Evolutionary conservation across 1,284 basidiomycete species (phyloP).

Genomic region (Cryptococcus sp.): DNA sequence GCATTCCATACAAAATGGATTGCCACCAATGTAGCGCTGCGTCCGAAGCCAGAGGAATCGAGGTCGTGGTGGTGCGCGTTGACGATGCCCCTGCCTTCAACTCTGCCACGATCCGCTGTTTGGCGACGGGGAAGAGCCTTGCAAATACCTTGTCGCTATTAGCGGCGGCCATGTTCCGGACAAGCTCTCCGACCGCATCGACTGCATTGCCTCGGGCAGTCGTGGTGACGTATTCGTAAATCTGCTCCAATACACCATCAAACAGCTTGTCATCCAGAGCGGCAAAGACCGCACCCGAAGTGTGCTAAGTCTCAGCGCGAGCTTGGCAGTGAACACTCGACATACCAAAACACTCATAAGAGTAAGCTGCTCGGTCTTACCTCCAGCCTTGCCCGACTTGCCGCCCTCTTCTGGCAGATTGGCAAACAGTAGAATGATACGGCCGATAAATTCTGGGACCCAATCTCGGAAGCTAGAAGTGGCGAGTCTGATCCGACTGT

Average conservation of each 20-base stretch:
- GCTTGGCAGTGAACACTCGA: neutral
- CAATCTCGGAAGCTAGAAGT: constrained; percentile 59
- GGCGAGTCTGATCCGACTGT: constrained; percentile 34
- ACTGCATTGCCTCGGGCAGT: constrained; percentile 84
- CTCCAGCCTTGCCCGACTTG: constrained; percentile 43
- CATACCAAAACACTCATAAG: constrained; percentile 33
- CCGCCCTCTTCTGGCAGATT: constrained; percentile 79
- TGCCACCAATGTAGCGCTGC: constrained; percentile 85
- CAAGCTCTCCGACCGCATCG: constrained; percentile 81
- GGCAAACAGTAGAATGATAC: constrained; percentile 82
- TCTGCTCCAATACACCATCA: constrained; percentile 76
- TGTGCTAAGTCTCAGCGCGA: constrained; percentile 21
- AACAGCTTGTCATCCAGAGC: constrained; percentile 85
- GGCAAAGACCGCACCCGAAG: constrained; percentile 64
- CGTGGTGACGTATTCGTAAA: constrained; percentile 74
- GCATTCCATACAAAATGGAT: constrained; percentile 36
- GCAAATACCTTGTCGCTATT: constrained; percentile 71
- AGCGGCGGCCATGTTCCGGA: constrained; percentile 78
- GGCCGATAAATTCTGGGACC: constrained; percentile 80
- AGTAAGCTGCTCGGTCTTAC: constrained; percentile 46
- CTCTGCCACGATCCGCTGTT: constrained; percentile 76
- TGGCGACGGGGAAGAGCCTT: constrained; percentile 76
- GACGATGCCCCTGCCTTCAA: constrained; percentile 90
- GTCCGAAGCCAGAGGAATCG: constrained; percentile 77
- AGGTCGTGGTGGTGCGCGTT: constrained; percentile 79